phyloP scores from a whole-genome alignment of 164 flowering plant species.

The Vitis cinerea region DNA sequence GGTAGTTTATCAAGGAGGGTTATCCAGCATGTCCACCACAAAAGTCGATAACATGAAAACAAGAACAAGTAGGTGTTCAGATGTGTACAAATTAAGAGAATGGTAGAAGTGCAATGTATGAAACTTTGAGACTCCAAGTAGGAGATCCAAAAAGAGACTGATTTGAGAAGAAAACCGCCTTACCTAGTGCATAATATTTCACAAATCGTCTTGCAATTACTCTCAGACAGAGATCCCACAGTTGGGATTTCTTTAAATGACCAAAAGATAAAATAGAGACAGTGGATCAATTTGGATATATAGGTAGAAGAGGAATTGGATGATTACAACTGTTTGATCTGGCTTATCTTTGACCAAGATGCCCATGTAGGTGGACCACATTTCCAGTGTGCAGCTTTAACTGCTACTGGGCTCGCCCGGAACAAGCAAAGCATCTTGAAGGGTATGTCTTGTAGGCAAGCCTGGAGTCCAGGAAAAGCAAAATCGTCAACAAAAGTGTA shows the following conservation, averaged over 20 bases:
- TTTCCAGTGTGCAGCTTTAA: conserved; percentile 19
- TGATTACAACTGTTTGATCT: conserved; percentile 12
- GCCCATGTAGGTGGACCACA: conserved; percentile 10
- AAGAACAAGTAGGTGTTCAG: too few relatives aligned
- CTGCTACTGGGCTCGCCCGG: conserved; percentile 11
- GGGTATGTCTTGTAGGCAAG: not conserved
- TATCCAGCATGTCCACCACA: too few relatives aligned
- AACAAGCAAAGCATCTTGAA: conserved; percentile 22
- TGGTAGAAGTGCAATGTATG: too few relatives aligned
- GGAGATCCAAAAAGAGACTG: too few relatives aligned
- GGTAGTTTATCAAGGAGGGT: too few relatives aligned
- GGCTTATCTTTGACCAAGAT: conserved; percentile 18
- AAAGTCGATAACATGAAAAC: too few relatives aligned
- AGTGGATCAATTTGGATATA: not conserved
- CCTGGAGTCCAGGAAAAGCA: conserved; percentile 15
- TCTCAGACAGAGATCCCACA: not conserved
- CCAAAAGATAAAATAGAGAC: not conserved
- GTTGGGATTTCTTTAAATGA: not conserved
- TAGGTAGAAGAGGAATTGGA: not conserved
- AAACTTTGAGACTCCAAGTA: too few relatives aligned
- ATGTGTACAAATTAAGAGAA: too few relatives aligned
- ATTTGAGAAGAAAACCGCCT: too few relatives aligned
- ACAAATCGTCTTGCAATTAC: not conserved
- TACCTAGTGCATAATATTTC: too few relatives aligned
- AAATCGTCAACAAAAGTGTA: conserved; percentile 2